Evolutionary conservation across 306 rosid species (phyloP).

Genomic region (Quercus wislizeni): DNA sequence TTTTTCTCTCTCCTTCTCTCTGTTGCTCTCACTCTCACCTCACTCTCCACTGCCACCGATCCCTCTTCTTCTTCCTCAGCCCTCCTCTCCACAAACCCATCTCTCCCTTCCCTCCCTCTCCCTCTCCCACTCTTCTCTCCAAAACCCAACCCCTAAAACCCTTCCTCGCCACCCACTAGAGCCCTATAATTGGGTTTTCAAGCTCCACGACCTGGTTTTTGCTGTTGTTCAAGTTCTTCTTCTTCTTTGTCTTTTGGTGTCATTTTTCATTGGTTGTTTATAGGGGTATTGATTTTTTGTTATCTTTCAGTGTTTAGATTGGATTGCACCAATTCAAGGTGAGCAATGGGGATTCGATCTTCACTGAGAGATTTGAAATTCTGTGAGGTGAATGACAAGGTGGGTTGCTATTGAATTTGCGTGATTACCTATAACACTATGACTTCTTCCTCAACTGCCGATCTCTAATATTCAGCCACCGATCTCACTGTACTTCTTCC

Average conservation of each 20-base stretch:
- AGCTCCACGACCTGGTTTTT: conserved; percentile 67
- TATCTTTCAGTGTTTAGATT: conserved; percentile 37
- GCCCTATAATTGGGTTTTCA: conserved; percentile 44
- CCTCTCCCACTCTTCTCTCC: neutral
- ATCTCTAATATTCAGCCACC: no score
- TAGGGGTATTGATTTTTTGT: conserved; percentile 1
- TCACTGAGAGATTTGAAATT: conserved; percentile 78
- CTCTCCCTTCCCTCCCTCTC: conserved; percentile 27
- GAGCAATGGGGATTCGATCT: conserved; percentile 80
- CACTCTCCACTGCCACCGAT: no score
- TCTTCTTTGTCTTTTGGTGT: neutral
- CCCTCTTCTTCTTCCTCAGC: conserved; percentile 17
- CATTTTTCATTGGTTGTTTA: neutral
- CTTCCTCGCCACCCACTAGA: neutral
- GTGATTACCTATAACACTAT: neutral
- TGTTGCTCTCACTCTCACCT: no score
- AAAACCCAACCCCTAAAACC: conserved; percentile 16
- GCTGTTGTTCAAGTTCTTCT: conserved; percentile 72
- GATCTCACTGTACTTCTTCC: no score
- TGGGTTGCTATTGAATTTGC: conserved; percentile 25
- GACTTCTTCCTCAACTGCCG: neutral
- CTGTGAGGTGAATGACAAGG: conserved; percentile 91
- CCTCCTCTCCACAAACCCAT: conserved; percentile 35
- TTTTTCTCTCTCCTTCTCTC: no score
- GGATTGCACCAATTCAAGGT: conserved; percentile 96